Conservation (phyloP, 1,284 basidiomycete genomes). For the Microbotryomycetes sp. region DNA sequence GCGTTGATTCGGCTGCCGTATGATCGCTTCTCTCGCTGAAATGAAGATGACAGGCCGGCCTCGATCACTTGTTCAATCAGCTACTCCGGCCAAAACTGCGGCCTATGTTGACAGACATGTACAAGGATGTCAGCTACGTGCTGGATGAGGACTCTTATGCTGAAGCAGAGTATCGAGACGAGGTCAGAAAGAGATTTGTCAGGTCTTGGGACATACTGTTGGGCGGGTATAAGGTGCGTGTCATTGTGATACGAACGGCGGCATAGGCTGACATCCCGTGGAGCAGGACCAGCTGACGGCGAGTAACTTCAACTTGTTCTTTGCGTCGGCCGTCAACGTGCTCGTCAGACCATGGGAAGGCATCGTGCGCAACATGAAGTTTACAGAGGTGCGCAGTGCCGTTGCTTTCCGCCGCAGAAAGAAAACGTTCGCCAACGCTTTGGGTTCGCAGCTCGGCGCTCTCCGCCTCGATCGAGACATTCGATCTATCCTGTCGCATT, state of each 20-base stretch:
- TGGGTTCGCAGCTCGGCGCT: constrained; percentile 69
- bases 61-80: constrained; percentile 92
- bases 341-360: constrained; percentile 92
- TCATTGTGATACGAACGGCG: not conserved
- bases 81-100: constrained; percentile 77
- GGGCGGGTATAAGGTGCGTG: constrained; percentile 69
- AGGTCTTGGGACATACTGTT: constrained; percentile 73
- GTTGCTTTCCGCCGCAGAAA: not conserved
- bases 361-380: constrained; percentile 67
- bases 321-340: constrained; percentile 73
- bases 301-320: constrained; percentile 76
- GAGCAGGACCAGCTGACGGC: constrained; percentile 81
- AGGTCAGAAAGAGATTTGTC: constrained; percentile 78
- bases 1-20: constrained; percentile 29
- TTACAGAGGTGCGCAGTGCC: constrained; percentile 76
- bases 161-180: constrained; percentile 72
- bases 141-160: constrained; percentile 82
- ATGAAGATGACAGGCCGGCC: constrained; percentile 55
- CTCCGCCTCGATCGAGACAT: constrained; percentile 93
- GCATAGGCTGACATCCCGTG: not conserved
- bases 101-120: constrained; percentile 74
- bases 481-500: constrained; percentile 69
- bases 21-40: constrained; percentile 34
- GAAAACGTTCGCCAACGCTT: not conserved
- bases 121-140: constrained; percentile 79